Conservation (phyloP, 2,329 filamentous ascomycete species). For the Penicillium hesseltinei region DNA sequence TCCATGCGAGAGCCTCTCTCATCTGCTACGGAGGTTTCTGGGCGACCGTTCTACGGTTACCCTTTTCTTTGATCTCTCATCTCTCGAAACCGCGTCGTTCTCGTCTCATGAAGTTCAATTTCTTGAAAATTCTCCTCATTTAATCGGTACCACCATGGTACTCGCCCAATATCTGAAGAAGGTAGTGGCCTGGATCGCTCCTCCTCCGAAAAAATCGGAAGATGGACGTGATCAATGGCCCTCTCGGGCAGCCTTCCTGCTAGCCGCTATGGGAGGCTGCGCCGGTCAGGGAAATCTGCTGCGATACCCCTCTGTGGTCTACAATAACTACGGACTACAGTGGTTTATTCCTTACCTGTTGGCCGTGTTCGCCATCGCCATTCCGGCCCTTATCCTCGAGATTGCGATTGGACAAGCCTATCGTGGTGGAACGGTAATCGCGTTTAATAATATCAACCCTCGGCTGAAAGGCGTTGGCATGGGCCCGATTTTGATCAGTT, state of each 20-base stretch:
- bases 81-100: too few relatives aligned
- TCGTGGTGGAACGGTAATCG: constrained; percentile 55
- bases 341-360: constrained; percentile 61
- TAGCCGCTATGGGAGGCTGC: constrained; percentile 59
- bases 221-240: constrained; percentile 56
- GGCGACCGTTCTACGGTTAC: too few relatives aligned
- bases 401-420: constrained; percentile 55
- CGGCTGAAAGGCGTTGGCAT: constrained; percentile 56
- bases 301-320: constrained; percentile 58
- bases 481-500: constrained; percentile 53
- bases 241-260: constrained; percentile 54
- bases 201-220: constrained; percentile 34
- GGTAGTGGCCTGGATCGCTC: constrained; percentile 33
- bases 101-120: not conserved
- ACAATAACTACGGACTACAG: constrained; percentile 60
- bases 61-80: not conserved
- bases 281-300: constrained; percentile 59
- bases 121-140: not conserved
- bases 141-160: constrained; percentile 3
- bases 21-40: not conserved
- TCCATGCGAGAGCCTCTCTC: not conserved
- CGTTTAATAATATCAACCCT: constrained; percentile 54
- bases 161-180: constrained; percentile 16
- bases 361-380: constrained; percentile 56
- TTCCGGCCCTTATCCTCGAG: constrained; percentile 57